Base-by-base conservation (phyloP, 1,284 basidiomycete genomes). In the Ganoderma resinaceum region DNA sequence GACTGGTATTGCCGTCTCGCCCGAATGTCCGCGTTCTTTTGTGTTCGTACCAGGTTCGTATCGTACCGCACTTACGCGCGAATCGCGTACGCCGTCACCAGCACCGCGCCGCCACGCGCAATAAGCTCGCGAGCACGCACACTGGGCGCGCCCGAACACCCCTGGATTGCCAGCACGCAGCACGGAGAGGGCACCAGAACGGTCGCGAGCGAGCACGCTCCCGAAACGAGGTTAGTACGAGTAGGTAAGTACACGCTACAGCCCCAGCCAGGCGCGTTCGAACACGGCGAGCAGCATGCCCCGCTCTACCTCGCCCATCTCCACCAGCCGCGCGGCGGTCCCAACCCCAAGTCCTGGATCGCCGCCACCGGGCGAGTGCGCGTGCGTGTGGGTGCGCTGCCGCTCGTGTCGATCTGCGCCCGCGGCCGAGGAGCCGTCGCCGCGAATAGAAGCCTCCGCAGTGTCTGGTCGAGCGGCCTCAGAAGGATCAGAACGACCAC, bases 251-350 rank as follows among this genome's bases (percentile, higher is more conserved):
- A n/a, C 43, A 55, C 40, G 33, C n/a, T 72, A 70, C 62, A 68
- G 29, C 23, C 70, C 73, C n/a, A 79, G 75, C 82, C 82, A 85
- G 46, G 80, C 84, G 60, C 80, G 80, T 72, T 87, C 87, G 33
- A 84, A 78, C 14, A 85, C 81, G 16, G 81, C 83, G 66, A 88
- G 77, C 63, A 88, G 68, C 84, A 88, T 86, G 66, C 79, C 81
- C 67, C 83, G 82, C 69, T 79, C 83, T 61, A 83, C 80, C 61
- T 84, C 82, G 74, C 85, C 83, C 68, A 85, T 76, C 35, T 38
- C 37, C 37, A 38, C 37, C 37, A 12, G 63, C 52, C 63, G 37
- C 26, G 53, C 33, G n/a, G 33, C 26, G 46, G 23, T 59, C 12
- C 49, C 26, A 31, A 14, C 35, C n/a, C 43, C 43, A n/a, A 8